Evolutionary conservation across 1,139 yeast genomes (phyloP).

Genomic region (Insectozyma bohioensis): DNA sequence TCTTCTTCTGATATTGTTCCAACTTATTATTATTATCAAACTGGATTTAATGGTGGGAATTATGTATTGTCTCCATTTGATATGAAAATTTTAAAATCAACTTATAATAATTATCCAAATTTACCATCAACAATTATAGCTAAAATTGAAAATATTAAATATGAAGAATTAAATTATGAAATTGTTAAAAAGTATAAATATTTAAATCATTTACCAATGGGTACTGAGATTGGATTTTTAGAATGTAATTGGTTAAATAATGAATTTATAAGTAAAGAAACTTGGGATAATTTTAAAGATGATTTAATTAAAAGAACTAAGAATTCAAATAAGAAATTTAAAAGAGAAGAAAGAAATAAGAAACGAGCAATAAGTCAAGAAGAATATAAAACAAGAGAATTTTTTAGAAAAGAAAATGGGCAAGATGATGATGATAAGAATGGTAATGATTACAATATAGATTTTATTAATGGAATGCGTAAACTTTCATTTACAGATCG

Average conservation of each 20-base stretch:
- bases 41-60: constrained; percentile 65
- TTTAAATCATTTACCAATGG: constrained; percentile 78
- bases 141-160: constrained; percentile 67
- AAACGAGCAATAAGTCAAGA: constrained; percentile 59
- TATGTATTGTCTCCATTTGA: constrained; percentile 79
- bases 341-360: constrained; percentile 66
- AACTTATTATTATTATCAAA: constrained; percentile 53
- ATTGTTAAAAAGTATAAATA: constrained; percentile 65
- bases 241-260: constrained; percentile 78
- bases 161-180: constrained; percentile 58
- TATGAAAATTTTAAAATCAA: constrained; percentile 63
- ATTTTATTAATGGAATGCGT: constrained; percentile 21
- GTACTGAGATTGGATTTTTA: constrained; percentile 78
- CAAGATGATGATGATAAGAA: constrained; percentile 20
- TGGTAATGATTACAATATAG: constrained; percentile 9
- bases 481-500: constrained; percentile 33
- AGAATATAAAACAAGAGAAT: constrained; percentile 57
- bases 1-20: constrained; percentile 1
- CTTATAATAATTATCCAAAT: constrained; percentile 57
- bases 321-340: constrained; percentile 50
- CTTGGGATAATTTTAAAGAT: constrained; percentile 54
- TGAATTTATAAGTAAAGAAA: constrained; percentile 44
- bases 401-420: constrained; percentile 58
- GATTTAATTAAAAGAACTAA: constrained; percentile 65
- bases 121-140: constrained; percentile 68